Evolutionary conservation across 306 rosid genomes (phyloP), one percentile per base, ranked within the genome.

Genomic region (Potentilla sterilis): DNA sequence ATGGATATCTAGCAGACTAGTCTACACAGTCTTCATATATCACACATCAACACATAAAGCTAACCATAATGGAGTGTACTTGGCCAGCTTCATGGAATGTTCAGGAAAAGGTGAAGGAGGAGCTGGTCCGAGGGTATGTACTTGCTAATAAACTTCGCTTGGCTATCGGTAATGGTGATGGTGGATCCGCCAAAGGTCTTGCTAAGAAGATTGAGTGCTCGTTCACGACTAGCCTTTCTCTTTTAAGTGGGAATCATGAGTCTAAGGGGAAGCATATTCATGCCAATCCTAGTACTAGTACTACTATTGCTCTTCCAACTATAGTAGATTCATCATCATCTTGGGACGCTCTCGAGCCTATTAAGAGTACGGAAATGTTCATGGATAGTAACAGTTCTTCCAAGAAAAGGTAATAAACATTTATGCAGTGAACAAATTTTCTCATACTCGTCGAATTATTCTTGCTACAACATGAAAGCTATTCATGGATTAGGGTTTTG

Each of bases 391-490:
- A 89, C 52, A 89, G 88, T 0, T 75, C 80, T 24, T 80, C 88
- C 79, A 91, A 86, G 77, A 84, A 90, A 84, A 89, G 97, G 97
- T 86, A 83, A 22, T 6, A 28, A 0, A 12, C 4, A 7, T 54
- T 7, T 48, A 15, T 14, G 54, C 15, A 14, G 54, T 9, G 19
- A 15, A 54, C 28, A 54, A 19, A 15, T n/a, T 54, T 19, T 54
- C 1, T 15, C 28, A 19, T 1, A 7, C 47, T 43, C 54, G 15
- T 48, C 7, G 7, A 55, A n/a, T 28, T 5, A 13, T 28, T 28
- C 66, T 4, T 59, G 11, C 8, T 4, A 28, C 19, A 59, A 24
- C 65, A 11, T 32, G 18, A 12, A 59, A 24, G 38, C 8, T 58
- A 57, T 24, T 12, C 7, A 49, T n/a, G 55, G 55, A 6, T 15